Base-by-base conservation (phyloP, 306 rosid genomes). In the Cercis canadensis region DNA sequence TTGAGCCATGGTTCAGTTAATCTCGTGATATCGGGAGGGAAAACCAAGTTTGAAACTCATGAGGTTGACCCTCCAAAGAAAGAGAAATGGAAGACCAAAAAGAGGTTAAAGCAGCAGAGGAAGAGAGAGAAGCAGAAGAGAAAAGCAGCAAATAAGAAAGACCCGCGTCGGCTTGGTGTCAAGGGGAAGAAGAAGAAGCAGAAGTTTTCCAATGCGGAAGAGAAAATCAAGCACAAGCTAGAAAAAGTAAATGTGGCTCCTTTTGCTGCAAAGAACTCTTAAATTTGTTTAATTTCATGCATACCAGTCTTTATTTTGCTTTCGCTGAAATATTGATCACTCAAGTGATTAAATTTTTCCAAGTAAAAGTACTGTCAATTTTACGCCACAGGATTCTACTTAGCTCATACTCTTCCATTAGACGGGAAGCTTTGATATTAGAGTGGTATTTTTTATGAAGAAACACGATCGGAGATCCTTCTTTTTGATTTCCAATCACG, bases 161-260 rank as follows among this genome's bases (percentile, higher is more conserved):
- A 90, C 79, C 98, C 98, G 0, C 90, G 98, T 17, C 67, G 80
- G 34, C 90, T 93, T 3, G 82, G 92, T 7, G 77, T 83, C 50
- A 84, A 86, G 80, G 82, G 91, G 79, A 87, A 87, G 83, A 92
- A 80, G 76, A 87, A 70, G 86, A 88, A 90, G 63, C 84, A 81
- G 73, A 87, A 72, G 77, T 88, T 93, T 80, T 79, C 81, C 19
- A 80, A 50, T 88, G 79, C 92, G 4, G 94, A 83, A 43, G 90
- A 89, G 78, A 84, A 86, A 70, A 87, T 94, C 72, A 87, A 84
- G 86, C 70, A 74, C 92, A 94, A 88, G 83, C 83, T 93, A 84
- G 86, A 90, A 63, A 94, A 80, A 41, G 98, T 94, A 60, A 21
- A 11, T 43, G 54, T 4, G 21, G 62, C 3, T 61, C 55, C 40